Evolutionary conservation across 1,284 basidiomycete species (phyloP).

Genomic region (Anthracocystis walkeri): DNA sequence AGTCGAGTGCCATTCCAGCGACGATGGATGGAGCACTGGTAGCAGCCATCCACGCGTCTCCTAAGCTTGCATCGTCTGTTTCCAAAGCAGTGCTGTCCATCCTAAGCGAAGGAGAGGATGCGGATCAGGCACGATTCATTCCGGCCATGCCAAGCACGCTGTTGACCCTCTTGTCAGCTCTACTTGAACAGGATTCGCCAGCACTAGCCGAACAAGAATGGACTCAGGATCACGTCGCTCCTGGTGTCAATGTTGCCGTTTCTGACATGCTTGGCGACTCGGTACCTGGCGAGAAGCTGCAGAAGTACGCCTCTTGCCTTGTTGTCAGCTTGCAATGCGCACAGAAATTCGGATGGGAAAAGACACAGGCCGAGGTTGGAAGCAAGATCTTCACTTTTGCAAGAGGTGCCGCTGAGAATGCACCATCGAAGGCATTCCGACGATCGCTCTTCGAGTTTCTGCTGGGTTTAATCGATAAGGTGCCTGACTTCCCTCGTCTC

Average conservation of each 20-base stretch:
- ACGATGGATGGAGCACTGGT: slow-evolving; percentile 34
- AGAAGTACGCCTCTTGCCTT: slow-evolving; percentile 14
- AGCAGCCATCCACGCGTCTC: slow-evolving; percentile 25
- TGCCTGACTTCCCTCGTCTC: slow-evolving; percentile 14
- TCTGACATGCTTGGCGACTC: slow-evolving; percentile 9
- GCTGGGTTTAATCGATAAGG: slow-evolving; percentile 16
- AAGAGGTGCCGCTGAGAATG: slow-evolving; percentile 6
- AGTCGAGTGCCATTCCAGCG: background rate
- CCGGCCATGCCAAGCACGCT: slow-evolving; percentile 20
- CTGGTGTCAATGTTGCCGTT: slow-evolving; percentile 4
- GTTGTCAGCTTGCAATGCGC: slow-evolving; percentile 24
- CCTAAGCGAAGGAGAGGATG: background rate
- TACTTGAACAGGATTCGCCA: slow-evolving; percentile 14
- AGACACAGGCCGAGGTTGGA: slow-evolving; percentile 4
- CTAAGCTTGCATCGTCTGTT: slow-evolving; percentile 15
- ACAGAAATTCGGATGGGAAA: slow-evolving; percentile 17
- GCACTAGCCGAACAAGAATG: slow-evolving; percentile 9
- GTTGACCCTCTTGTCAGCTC: slow-evolving; percentile 27
- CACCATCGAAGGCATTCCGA: slow-evolving; percentile 23
- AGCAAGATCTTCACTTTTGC: slow-evolving; percentile 16
- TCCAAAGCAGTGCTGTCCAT: slow-evolving; percentile 5
- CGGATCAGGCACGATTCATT: background rate
- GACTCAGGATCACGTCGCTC: slow-evolving; percentile 15
- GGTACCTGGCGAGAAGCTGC: background rate
- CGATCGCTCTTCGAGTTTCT: slow-evolving; percentile 17